Evolutionary conservation across 352 stramenopile genomes (phyloP).

Genomic region (Phytophthora podocarpi): DNA sequence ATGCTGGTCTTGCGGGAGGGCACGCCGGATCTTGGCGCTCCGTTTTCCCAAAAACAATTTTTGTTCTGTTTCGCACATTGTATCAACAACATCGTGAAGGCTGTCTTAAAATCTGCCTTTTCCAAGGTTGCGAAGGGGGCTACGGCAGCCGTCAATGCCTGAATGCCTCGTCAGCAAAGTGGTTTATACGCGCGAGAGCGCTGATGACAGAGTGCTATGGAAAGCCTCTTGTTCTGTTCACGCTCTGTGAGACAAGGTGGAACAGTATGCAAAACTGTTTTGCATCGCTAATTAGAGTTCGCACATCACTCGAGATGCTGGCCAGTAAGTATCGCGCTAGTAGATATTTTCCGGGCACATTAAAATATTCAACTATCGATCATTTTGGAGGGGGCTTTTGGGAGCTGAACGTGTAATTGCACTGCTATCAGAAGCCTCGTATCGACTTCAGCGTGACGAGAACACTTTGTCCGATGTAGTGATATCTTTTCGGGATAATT

Average conservation of each 20-base stretch:
- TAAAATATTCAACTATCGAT: neutral
- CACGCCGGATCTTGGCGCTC: neutral
- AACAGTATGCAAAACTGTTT: constrained; percentile 8
- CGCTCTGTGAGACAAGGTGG: neutral
- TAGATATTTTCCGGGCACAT: neutral
- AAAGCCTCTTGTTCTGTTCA: neutral
- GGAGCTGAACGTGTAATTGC: constrained; percentile 6
- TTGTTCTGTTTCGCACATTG: neutral
- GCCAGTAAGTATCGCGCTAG: too few species aligned
- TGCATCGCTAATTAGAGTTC: neutral
- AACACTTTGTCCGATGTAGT: constrained; percentile 7
- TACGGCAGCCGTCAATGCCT: neutral
- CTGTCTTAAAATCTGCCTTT: neutral
- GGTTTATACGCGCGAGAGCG: neutral
- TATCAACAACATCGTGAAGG: too few species aligned
- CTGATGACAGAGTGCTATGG: neutral
- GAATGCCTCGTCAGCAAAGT: neutral
- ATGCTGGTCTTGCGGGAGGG: neutral
- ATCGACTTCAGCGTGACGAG: neutral
- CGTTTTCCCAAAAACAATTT: neutral
- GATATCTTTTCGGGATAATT: constrained; percentile 2
- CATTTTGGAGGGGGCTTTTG: neutral
- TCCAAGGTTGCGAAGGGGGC: neutral
- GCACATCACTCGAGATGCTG: neutral
- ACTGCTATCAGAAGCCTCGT: neutral